Conservation (phyloP, 768 basidiomycete species). For the Trametes gibbosa region DNA sequence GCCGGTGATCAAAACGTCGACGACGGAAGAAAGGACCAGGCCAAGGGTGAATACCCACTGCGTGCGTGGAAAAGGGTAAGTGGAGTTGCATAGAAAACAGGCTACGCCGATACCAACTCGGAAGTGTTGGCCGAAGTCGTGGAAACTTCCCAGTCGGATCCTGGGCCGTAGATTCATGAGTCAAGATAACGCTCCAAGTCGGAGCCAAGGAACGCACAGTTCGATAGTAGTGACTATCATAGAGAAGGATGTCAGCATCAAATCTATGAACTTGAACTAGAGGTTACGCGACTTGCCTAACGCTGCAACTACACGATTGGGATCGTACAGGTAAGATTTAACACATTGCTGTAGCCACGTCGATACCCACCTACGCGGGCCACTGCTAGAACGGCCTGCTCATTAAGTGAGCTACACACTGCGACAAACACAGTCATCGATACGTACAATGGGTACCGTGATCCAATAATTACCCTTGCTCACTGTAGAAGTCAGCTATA, state of each 20-base stretch:
- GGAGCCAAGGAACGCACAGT: constrained; percentile 2
- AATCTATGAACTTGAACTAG: not conserved
- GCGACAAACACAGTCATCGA: not conserved
- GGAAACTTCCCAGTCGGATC: constrained; percentile 20
- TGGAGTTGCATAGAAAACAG: not conserved
- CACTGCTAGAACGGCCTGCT: constrained; percentile 10
- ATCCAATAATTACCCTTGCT: constrained; percentile 26
- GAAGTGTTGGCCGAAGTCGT: constrained; percentile 19
- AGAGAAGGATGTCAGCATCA: not conserved
- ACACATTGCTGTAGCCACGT: not conserved
- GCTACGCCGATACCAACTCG: constrained; percentile 12
- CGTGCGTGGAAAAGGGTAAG: not conserved
- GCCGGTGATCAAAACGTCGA: constrained; percentile 27
- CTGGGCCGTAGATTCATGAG: not conserved
- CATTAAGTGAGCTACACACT: not conserved
- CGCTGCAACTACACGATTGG: constrained; percentile 7
- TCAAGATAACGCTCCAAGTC: not conserved
- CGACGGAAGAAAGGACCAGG: constrained; percentile 23
- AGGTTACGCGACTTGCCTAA: constrained; percentile 7
- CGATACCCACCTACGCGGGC: constrained; percentile 9
- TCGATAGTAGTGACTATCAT: constrained; percentile 15
- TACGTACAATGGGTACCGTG: constrained; percentile 16
- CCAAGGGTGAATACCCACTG: constrained; percentile 31
- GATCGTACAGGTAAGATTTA: too few species aligned
- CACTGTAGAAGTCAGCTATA: constrained; percentile 14